Evolutionary conservation across 192 early-diverging fungal genomes (phyloP), one percentile per base, ranked within the genome.

Genomic region (Backusella sp.): DNA sequence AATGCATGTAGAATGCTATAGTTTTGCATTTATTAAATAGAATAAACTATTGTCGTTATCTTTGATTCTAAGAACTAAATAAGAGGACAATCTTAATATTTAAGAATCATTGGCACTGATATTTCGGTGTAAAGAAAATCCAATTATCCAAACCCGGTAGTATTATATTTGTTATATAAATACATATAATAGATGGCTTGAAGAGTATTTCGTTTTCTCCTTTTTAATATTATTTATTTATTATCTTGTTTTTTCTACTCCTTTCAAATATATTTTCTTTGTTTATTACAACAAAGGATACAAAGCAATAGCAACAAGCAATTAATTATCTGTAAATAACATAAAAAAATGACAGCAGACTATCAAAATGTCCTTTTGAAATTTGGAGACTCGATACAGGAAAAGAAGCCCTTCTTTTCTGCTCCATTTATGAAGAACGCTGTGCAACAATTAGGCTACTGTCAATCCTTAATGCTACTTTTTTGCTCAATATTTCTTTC

Each of bases 131-230:
- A 49, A 49, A 49, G 19, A 49, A n/a, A 19, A 49, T n/a, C 19
- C 6, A 49, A n/a, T 19, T 49, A n/a, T 49, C 5, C 6, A 49
- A 59, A 59, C 53, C 23, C 3, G 23, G 53, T 59, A 26, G 53
- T 59, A 59, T 59, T 59, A 26, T 59, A 26, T 59, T 59, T 59
- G 2, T 59, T 59, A 49, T 59, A 59, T 53, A 53, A 59, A 59
- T 23, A 23, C 8, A 59, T 59, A 59, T 23, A 26, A 26, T 7
- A 59, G 17, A 0, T 21, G 11, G 8, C 21, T 59, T 59, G 53
- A 7, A 21, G 19, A 21, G 17, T 21, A 53, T 23, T 59, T 23
- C 21, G 0, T 19, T 59, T 23, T 26, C 53, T 11, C 23, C 53
- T 59, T 23, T 59, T 1, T 59, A 32, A 32, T 19, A 12, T 39